A percentile compares a stretch with the other conserved stretches of the same genome.
Conservation (phyloP, 345 rosid species). For the Laguncularia racemosa region DNA sequence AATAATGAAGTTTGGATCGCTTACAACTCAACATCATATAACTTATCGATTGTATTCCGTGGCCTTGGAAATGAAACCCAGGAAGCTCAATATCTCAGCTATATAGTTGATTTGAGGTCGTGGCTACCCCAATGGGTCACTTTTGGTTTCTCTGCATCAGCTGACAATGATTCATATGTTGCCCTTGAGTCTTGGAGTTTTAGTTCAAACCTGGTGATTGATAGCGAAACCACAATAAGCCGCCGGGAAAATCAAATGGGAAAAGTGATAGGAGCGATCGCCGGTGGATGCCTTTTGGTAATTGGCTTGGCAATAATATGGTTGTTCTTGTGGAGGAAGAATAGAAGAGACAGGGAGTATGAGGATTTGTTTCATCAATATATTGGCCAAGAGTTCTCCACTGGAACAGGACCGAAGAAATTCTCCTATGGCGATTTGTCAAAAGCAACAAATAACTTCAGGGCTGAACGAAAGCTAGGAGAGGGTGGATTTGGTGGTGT, state of each 20-base stretch:
- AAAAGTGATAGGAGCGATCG: slow-evolving; percentile 1
- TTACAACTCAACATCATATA: slow-evolving; percentile 4
- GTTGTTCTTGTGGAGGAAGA: slow-evolving; percentile 4
- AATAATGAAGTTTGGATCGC: slow-evolving; percentile 5
- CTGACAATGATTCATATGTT: neutral
- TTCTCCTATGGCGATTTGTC: slow-evolving; percentile 11
- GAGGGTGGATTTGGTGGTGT: slow-evolving; percentile 23
- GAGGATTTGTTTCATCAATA: neutral
- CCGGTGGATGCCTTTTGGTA: slow-evolving; percentile 4
- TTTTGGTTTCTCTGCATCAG: slow-evolving; percentile 12
- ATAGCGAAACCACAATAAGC: neutral
- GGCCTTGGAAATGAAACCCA: neutral
- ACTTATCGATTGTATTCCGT: slow-evolving; percentile 5
- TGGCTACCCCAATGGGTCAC: slow-evolving; percentile 6
- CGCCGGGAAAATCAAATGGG: neutral
- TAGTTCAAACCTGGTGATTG: neutral
- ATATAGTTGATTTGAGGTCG: neutral
- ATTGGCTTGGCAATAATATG: neutral
- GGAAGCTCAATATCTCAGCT: neutral
- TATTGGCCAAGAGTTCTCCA: neutral
- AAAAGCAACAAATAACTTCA: slow-evolving; percentile 9
- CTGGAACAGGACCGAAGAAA: slow-evolving; percentile 10
- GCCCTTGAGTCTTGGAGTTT: slow-evolving; percentile 10
- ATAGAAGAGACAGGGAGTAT: neutral
- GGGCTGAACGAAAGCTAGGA: slow-evolving; percentile 9